Evolutionary conservation across 345 rosid species (phyloP), one percentile per base, ranked within the genome.

Genomic region (Pelargonium nanum): DNA sequence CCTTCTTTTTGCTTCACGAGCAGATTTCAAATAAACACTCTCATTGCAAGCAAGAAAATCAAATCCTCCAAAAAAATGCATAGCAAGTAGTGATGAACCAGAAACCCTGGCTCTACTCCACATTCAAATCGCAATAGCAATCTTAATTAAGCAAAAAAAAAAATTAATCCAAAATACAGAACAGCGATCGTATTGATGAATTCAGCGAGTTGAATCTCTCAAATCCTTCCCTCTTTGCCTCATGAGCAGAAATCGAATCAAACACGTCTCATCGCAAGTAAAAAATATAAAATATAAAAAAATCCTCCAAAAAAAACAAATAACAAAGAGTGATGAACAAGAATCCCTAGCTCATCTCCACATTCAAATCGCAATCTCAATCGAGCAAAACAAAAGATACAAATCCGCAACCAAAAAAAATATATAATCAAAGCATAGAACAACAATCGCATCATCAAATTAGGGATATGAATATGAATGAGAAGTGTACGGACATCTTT

Each of bases 401-500:
- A 12, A 2, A 6, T 40, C 48, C 48, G 15, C 48, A 40, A 10
- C 48, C 15, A 40, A 40, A 3, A 40, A 40, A 40, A 40, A 9
- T 17, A 40, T n/a, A 40, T 9, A 40, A 9, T 3, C 48, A 40
- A 12, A 40, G 15, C 15, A 12, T 17, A 12, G 48, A 40, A 40
- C 48, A 40, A 40, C 48, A 17, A 40, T 12, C 16, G 15, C 3
- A 6, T 2, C 13, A 2, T 40, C 16, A 17, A 40, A 40, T 40
- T 12, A 15, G 15, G 26, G 8, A 26, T 17, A 24, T 25, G n/a
- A 57, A 19, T 0, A 19, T 50, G 0, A 56, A 61, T 66, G 24
- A 57, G 60, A 44, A 65, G 61, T 48, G 61, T 58, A 85, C 92
- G 70, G 32, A 87, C 99, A 56, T 93, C 97, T 81, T 93, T 93